These are phyloP conservation scores for Phytophthora fragariaefolia DNA, from an alignment of 352 stramenopile genomes.

Conservation along the genomic window DNA sequence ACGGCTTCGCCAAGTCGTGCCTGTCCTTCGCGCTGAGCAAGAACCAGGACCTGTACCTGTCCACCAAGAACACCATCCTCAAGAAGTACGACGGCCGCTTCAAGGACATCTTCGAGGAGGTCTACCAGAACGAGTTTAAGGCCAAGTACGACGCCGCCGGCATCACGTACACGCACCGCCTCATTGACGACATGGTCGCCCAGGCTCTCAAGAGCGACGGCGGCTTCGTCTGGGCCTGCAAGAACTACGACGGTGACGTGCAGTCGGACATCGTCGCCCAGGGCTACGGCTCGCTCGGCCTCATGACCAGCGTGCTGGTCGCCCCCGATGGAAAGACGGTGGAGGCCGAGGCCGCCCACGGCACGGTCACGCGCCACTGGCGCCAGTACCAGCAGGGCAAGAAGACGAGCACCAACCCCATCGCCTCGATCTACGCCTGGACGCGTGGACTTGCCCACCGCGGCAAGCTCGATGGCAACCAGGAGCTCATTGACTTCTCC, in stretches of 20 bases:
- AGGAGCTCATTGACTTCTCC: slow-evolving; percentile 67
- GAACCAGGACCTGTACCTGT: slow-evolving; percentile 72
- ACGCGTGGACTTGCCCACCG: slow-evolving; percentile 76
- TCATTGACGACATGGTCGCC: slow-evolving; percentile 90
- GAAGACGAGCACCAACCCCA: slow-evolving; percentile 82
- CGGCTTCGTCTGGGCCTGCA: slow-evolving; percentile 84
- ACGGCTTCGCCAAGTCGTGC: slow-evolving; percentile 76
- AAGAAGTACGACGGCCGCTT: slow-evolving; percentile 84
- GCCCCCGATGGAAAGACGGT: slow-evolving; percentile 83
- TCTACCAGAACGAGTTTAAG: slow-evolving; percentile 84
- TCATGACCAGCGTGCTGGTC: slow-evolving; percentile 83
- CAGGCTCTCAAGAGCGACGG: slow-evolving; percentile 78
- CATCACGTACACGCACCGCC: slow-evolving; percentile 80
- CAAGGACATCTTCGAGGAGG: slow-evolving; percentile 85
- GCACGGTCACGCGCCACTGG: slow-evolving; percentile 86
- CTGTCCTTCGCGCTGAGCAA: slow-evolving; percentile 72
- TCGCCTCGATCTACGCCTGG: slow-evolving; percentile 86
- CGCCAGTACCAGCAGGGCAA: slow-evolving; percentile 85
- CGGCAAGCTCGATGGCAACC: slow-evolving; percentile 80
- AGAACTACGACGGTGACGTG: slow-evolving; percentile 92
- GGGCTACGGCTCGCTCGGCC: slow-evolving; percentile 78
- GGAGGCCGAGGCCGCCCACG: slow-evolving; percentile 84
- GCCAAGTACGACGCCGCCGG: slow-evolving; percentile 72
- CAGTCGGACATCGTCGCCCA: slow-evolving; percentile 86
- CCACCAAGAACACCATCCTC: slow-evolving; percentile 88